A percentile compares a stretch with the other conserved stretches of the same genome.
phyloP scores from a whole-genome alignment of 2,329 filamentous ascomycete species.

The Ophiostoma novo-ulmi region DNA sequence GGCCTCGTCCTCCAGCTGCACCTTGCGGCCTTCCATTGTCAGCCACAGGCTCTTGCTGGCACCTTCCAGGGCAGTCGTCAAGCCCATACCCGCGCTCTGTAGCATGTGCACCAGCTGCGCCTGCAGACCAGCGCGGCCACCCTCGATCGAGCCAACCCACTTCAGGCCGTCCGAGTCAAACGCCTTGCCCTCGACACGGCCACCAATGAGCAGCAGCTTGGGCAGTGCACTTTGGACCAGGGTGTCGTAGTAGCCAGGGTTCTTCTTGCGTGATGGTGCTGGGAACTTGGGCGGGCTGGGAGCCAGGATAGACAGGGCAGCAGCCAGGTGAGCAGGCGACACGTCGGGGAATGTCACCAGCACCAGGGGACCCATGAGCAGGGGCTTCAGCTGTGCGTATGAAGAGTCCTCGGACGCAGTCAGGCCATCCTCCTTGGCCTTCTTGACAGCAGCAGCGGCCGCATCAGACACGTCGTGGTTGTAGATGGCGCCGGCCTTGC shows the following conservation, averaged over 20 bases:
- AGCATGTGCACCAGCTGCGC: slow-evolving; percentile 77
- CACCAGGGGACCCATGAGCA: slow-evolving; percentile 77
- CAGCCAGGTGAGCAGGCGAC: slow-evolving; percentile 76
- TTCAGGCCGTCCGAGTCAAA: slow-evolving; percentile 68
- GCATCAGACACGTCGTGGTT: slow-evolving; percentile 51
- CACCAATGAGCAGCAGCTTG: slow-evolving; percentile 82
- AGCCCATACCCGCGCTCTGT: slow-evolving; percentile 69
- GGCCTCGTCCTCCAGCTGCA: slow-evolving; percentile 70
- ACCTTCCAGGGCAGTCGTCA: slow-evolving; percentile 75
- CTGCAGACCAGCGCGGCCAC: slow-evolving; percentile 73
- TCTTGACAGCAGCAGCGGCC: slow-evolving; percentile 41
- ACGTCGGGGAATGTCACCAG: slow-evolving; percentile 75
- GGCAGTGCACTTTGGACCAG: slow-evolving; percentile 73
- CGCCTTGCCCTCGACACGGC: slow-evolving; percentile 76
- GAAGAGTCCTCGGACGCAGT: slow-evolving; percentile 36
- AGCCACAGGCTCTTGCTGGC: slow-evolving; percentile 78
- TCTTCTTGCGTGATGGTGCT: slow-evolving; percentile 68
- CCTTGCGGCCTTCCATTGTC: slow-evolving; percentile 76
- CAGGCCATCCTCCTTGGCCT: slow-evolving; percentile 31
- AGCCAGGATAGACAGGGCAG: slow-evolving; percentile 70
- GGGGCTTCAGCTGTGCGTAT: slow-evolving; percentile 60
- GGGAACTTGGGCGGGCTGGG: slow-evolving; percentile 70
- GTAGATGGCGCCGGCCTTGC: slow-evolving; percentile 37
- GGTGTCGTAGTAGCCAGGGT: slow-evolving; percentile 75
- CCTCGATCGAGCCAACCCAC: slow-evolving; percentile 68